Evolutionary conservation across 1,284 basidiomycete genomes (phyloP), one percentile per base, ranked within the genome.

Genomic region (Puccinia triticina): DNA sequence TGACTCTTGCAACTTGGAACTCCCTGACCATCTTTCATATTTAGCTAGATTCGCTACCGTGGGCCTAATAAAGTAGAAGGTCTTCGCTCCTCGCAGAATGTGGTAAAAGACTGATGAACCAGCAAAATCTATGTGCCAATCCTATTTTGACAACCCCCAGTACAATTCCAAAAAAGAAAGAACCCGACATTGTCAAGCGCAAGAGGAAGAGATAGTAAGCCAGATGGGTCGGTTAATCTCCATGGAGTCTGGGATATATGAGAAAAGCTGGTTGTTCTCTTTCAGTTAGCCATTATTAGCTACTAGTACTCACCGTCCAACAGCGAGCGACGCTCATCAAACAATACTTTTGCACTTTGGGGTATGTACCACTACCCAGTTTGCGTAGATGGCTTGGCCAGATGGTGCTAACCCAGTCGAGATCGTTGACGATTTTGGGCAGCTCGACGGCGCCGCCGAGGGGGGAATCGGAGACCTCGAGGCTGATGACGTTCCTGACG

Each of bases 51-150:
- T 98, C 32, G 91, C 90, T 12, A 91, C 89, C 0, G 96, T 97
- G 1, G 96, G 96, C 50, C 92, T 91, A 85, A 97, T 95, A 86
- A 98, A 98, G 87, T 95, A 96, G 87, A 99, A 99, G 16, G 93
- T 90, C 92, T 96, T 88, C 73, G 84, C 84, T 16, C 88, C 88
- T 82, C 86, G 83, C 29, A 81, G 59, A 26, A 82, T 84, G 53
- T 83, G 82, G 86, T 97, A 97, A 87, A 96, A 97, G 14, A 97
- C 95, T 0, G 94, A 96, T 11, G 93, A 95, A 0, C 94, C 95
- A 23, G 95, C 95, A 87, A 98, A 97, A 88, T 98, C 96, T 83
- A 97, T 89, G 86, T 98, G 95, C 96, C 95, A 97, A 86, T 97
- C 95, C 94, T 94, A 85, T 8, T 53, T 14, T 57, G 72, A 59